These are phyloP conservation scores for Microdochium bolleyi DNA, from an alignment of 2,329 filamentous ascomycete species.

Conservation along the genomic window DNA sequence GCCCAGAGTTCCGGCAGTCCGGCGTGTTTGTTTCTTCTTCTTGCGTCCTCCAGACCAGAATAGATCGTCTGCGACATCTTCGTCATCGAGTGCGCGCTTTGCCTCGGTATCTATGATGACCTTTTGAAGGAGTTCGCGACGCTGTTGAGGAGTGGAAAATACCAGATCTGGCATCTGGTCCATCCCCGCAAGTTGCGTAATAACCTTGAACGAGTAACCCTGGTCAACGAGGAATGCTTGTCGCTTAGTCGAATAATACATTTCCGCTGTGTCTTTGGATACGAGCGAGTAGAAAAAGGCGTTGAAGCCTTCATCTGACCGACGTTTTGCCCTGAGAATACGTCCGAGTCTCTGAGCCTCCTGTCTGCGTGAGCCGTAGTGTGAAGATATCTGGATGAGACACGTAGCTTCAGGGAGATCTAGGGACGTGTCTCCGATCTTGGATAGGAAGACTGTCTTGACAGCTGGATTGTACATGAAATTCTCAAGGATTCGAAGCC, in stretches of 20 bases:
- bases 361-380: slow-evolving; percentile 93
- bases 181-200: slow-evolving; percentile 88
- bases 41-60: slow-evolving; percentile 19
- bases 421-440: slow-evolving; percentile 97
- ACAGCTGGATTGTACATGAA: slow-evolving; percentile 88
- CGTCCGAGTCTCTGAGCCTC: slow-evolving; percentile 90
- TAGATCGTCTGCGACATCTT: slow-evolving; percentile 48
- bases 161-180: slow-evolving; percentile 74
- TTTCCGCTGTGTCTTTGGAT: slow-evolving; percentile 94
- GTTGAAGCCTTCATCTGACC: slow-evolving; percentile 97
- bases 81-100: slow-evolving; percentile 50
- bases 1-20: neutral
- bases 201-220: slow-evolving; percentile 98
- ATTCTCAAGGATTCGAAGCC: slow-evolving; percentile 80
- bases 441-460: slow-evolving; percentile 91
- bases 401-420: slow-evolving; percentile 95
- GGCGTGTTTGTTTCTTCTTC: slow-evolving; percentile 28
- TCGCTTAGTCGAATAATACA: slow-evolving; percentile 94
- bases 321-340: slow-evolving; percentile 87
- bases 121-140: slow-evolving; percentile 79
- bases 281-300: slow-evolving; percentile 98
- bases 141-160: slow-evolving; percentile 71
- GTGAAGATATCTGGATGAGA: slow-evolving; percentile 93
- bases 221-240: slow-evolving; percentile 97
- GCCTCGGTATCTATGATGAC: slow-evolving; percentile 83